Conservation (phyloP, 768 basidiomycete species). For the Tephrocybe rancida region DNA sequence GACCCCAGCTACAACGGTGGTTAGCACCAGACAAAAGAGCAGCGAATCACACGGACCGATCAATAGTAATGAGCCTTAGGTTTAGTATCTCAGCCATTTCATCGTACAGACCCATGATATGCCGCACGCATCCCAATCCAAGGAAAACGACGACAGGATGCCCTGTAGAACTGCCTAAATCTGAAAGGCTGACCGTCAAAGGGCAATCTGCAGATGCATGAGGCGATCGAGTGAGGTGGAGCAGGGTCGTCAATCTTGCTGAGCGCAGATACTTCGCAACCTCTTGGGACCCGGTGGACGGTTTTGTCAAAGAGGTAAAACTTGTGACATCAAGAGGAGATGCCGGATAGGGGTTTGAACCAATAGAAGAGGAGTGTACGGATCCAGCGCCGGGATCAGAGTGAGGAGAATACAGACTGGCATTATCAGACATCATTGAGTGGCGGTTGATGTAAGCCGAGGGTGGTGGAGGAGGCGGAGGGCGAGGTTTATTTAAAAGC, state of each 20-base stretch:
- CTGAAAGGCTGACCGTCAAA: conserved; percentile 88
- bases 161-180: conserved; percentile 85
- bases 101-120: conserved; percentile 94
- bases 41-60: conserved; percentile 57
- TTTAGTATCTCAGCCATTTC: conserved; percentile 91
- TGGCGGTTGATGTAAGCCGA: conserved; percentile 49
- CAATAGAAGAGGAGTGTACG: conserved; percentile 51
- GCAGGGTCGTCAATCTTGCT: conserved; percentile 77
- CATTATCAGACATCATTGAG: conserved; percentile 58
- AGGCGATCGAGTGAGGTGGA: conserved; percentile 78
- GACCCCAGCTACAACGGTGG: conserved; percentile 71
- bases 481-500: conserved; percentile 36
- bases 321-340: conserved; percentile 48
- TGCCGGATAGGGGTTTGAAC: conserved; percentile 44
- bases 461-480: conserved; percentile 37
- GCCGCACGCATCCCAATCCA: conserved; percentile 91
- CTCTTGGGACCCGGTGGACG: conserved; percentile 59
- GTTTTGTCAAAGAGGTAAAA: conserved; percentile 43
- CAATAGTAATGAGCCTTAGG: conserved; percentile 90
- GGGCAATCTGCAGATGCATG: conserved; percentile 77
- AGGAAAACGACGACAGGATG: conserved; percentile 91
- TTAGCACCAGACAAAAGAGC: conserved; percentile 10
- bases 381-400: conserved; percentile 57
- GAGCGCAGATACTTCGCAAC: conserved; percentile 90
- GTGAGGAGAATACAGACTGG: conserved; percentile 54